phyloP scores from a whole-genome alignment of 768 basidiomycete genomes.

The Chalciporus chontae region DNA sequence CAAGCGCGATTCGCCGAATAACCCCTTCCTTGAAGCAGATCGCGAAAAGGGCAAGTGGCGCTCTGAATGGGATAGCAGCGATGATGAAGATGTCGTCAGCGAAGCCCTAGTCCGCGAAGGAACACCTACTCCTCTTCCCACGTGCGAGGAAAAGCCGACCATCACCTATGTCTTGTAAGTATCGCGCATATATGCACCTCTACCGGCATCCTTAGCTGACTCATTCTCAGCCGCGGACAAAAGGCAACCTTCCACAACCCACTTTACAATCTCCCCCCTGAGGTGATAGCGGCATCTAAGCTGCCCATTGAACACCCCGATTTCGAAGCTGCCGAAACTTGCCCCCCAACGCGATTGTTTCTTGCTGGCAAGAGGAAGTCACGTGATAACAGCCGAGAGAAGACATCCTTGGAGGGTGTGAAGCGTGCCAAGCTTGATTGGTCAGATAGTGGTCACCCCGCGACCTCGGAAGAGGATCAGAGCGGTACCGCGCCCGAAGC shows the following conservation, averaged over 20 bases:
- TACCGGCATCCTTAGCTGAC: constrained; percentile 1
- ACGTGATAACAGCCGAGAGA: constrained; percentile 23
- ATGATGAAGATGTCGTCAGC: constrained; percentile 33
- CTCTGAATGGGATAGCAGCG: constrained; percentile 33
- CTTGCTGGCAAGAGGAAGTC: constrained; percentile 36
- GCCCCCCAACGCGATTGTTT: constrained; percentile 58
- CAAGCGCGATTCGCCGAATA: constrained; percentile 63
- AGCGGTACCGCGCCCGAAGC: background rate
- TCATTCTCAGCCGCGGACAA: constrained; percentile 59
- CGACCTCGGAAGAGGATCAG: constrained; percentile 18
- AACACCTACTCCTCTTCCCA: constrained; percentile 35
- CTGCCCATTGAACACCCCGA: constrained; percentile 64
- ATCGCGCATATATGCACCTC: background rate
- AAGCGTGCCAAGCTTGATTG: constrained; percentile 15
- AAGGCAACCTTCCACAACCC: constrained; percentile 63
- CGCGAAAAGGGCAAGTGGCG: constrained; percentile 15
- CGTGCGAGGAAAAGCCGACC: constrained; percentile 53
- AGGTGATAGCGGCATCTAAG: constrained; percentile 38
- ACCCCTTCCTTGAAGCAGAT: constrained; percentile 58
- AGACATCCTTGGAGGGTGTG: constrained; percentile 1
- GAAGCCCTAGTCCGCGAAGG: constrained; percentile 31
- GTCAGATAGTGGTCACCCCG: constrained; percentile 5
- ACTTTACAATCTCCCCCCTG: constrained; percentile 49
- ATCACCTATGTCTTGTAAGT: constrained; percentile 75
- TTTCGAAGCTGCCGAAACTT: constrained; percentile 53